phyloP scores from a whole-genome alignment of 2,329 filamentous ascomycete genomes.

The Hymenoscyphus occultus region DNA sequence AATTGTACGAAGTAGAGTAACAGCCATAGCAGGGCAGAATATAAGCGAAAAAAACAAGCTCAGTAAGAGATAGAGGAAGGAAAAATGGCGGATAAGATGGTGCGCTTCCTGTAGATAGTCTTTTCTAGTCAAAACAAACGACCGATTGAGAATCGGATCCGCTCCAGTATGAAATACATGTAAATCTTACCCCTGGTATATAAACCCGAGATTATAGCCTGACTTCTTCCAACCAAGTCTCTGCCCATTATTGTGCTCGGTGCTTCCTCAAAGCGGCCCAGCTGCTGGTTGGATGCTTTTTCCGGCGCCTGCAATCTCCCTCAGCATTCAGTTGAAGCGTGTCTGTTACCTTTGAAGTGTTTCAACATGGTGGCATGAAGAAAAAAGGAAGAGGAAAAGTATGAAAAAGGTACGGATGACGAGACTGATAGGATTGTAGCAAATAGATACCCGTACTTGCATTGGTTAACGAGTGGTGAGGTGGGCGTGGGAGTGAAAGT shows the following conservation, averaged over 20 bases:
- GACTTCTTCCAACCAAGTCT: no score
- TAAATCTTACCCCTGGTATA: no score
- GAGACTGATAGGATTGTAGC: no score
- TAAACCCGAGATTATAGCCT: no score
- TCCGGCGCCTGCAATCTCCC: not conserved
- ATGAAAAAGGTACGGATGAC: no score
- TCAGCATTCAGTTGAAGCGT: not conserved
- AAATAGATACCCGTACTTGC: no score
- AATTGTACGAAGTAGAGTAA: not conserved
- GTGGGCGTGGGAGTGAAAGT: no score
- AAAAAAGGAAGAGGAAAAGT: not conserved
- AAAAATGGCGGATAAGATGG: not conserved
- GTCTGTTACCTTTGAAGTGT: not conserved
- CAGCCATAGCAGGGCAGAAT: not conserved
- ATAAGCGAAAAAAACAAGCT: not conserved
- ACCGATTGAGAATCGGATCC: not conserved
- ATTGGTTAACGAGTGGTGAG: no score
- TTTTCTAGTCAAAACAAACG: not conserved
- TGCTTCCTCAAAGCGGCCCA: no score
- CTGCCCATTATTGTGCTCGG: no score
- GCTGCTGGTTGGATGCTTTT: not conserved
- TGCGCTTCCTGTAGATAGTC: not conserved
- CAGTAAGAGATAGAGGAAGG: not conserved
- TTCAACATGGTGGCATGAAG: not conserved
- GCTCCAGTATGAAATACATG: not conserved